These are phyloP conservation scores for Phytophthora pseudosyringae DNA, from an alignment of 352 stramenopile genomes.

Conservation along the genomic window DNA sequence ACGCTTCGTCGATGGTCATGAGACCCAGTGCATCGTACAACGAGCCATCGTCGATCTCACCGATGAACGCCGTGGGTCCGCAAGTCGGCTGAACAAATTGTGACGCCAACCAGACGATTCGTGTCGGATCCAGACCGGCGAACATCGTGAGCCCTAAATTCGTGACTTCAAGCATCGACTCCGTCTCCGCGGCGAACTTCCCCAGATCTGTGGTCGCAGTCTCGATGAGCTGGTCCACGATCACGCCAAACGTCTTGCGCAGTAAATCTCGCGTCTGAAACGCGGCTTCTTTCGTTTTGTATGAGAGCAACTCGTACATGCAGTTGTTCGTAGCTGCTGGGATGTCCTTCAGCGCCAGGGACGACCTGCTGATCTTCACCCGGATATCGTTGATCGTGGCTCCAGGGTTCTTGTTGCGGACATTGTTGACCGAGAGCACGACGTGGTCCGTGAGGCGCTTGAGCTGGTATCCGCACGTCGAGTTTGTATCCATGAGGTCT, in stretches of 20 bases:
- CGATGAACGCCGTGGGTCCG: constrained; percentile 27
- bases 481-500: constrained; percentile 26
- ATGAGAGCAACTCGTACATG: constrained; percentile 26
- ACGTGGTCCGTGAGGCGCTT: constrained; percentile 32
- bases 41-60: constrained; percentile 33
- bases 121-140: constrained; percentile 21
- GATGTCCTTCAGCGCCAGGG: constrained; percentile 23
- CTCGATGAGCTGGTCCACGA: constrained; percentile 30
- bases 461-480: too few relatives aligned
- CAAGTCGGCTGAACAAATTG: constrained; percentile 33
- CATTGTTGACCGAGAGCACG: constrained; percentile 14
- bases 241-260: constrained; percentile 31
- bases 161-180: constrained; percentile 23
- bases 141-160: constrained; percentile 23
- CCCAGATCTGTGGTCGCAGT: constrained; percentile 22
- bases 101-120: constrained; percentile 33
- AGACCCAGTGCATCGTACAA: constrained; percentile 29
- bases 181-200: constrained; percentile 5
- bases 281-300: constrained; percentile 26
- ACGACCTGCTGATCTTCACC: constrained; percentile 24
- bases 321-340: constrained; percentile 30
- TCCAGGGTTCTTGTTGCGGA: constrained; percentile 14
- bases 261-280: constrained; percentile 34
- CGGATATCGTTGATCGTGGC: constrained; percentile 21
- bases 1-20: constrained; percentile 24